A percentile compares a stretch with the other conserved stretches of the same genome.
phyloP scores from a whole-genome alignment of 106 monocot genomes.

The Triglochin maritima region DNA sequence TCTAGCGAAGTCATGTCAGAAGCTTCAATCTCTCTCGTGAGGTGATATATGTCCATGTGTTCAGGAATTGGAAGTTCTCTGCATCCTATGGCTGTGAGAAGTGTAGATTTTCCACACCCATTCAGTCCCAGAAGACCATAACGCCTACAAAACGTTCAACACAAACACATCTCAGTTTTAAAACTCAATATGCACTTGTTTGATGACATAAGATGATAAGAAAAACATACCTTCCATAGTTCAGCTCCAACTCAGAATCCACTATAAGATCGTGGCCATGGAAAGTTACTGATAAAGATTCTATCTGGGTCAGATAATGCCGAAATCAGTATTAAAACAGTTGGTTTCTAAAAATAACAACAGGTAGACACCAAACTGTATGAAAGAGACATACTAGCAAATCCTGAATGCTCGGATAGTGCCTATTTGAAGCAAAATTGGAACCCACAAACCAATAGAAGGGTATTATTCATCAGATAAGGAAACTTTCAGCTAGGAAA shows the following conservation, averaged over 20 bases:
- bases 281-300: conserved; percentile 89
- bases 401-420: no score
- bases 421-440: no score
- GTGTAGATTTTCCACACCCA: conserved; percentile 96
- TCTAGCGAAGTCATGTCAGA: conserved; percentile 90
- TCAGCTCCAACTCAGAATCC: conserved; percentile 90
- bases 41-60: conserved; percentile 95
- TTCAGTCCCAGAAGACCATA: conserved; percentile 98
- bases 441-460: no score
- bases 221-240: conserved; percentile 82
- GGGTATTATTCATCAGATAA: no score
- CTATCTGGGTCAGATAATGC: conserved; percentile 43
- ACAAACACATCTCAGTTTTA: neutral
- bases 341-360: no score
- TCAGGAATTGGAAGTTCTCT: conserved; percentile 94
- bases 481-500: no score
- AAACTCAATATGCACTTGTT: neutral
- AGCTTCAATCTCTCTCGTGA: conserved; percentile 87
- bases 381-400: no score
- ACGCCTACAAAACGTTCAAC: conserved; percentile 28
- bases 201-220: neutral
- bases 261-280: conserved; percentile 97
- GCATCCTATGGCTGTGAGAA: conserved; percentile 66
- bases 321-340: no score
- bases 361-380: no score